These are phyloP conservation scores for Fusarium camptoceras DNA, from an alignment of 2,329 filamentous ascomycete genomes.

Conservation along the genomic window DNA sequence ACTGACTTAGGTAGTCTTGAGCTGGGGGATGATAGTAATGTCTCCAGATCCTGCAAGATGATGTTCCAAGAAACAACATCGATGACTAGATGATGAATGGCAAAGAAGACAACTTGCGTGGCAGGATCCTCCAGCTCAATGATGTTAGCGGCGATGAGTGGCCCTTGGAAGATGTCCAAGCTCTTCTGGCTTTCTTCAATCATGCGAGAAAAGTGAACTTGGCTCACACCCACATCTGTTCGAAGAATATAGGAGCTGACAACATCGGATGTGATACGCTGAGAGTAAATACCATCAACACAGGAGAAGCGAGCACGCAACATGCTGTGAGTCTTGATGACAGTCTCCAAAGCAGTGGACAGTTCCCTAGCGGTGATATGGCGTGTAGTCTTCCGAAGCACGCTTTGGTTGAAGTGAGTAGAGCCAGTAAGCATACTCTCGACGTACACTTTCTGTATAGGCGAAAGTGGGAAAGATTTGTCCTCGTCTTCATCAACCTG, in stretches of 20 bases:
- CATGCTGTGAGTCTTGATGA: slow-evolving; percentile 35
- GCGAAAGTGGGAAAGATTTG: neutral
- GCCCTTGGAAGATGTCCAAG: slow-evolving; percentile 7
- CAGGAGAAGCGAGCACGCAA: slow-evolving; percentile 29
- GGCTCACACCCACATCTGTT: neutral
- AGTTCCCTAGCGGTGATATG: slow-evolving; percentile 1
- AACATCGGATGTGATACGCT: slow-evolving; percentile 15
- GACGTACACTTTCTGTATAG: slow-evolving; percentile 35
- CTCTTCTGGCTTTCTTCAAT: slow-evolving; percentile 11
- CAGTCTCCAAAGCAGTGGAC: neutral
- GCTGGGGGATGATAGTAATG: slow-evolving; percentile 49
- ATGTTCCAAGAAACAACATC: slow-evolving; percentile 62
- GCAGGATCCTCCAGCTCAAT: slow-evolving; percentile 18
- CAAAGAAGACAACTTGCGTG: slow-evolving; percentile 44
- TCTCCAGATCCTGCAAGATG: slow-evolving; percentile 50
- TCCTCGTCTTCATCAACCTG: slow-evolving; percentile 14
- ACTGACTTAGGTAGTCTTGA: slow-evolving; percentile 26
- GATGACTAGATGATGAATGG: slow-evolving; percentile 55
- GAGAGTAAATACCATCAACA: neutral
- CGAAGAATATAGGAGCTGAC: slow-evolving; percentile 7
- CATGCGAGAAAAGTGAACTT: neutral
- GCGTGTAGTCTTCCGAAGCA: slow-evolving; percentile 13
- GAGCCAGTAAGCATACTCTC: neutral
- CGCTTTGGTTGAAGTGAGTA: slow-evolving; percentile 39
- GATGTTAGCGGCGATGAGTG: slow-evolving; percentile 32